A percentile compares a stretch with the other conserved stretches of the same genome.
Conservation (phyloP, 805 yeast genomes). For the Myxozyma sirexii region DNA sequence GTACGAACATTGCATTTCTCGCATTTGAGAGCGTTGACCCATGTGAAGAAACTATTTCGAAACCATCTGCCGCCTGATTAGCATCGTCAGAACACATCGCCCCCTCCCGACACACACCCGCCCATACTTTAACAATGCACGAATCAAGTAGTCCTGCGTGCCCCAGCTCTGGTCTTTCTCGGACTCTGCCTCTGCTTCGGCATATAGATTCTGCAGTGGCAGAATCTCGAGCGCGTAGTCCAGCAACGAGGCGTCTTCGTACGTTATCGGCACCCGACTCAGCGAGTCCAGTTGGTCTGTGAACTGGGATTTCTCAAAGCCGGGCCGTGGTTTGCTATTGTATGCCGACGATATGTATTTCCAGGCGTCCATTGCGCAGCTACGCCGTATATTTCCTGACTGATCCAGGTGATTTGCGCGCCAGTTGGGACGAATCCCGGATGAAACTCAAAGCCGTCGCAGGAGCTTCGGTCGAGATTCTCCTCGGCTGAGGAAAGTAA, state of each 20-base stretch:
- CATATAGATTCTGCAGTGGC: constrained; percentile 60
- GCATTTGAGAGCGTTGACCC: constrained; percentile 79
- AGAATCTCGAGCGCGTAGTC: constrained; percentile 65
- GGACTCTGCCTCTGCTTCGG: constrained; percentile 57
- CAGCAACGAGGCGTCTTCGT: constrained; percentile 50
- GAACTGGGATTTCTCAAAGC: too few relatives aligned
- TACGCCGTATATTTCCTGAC: too few relatives aligned
- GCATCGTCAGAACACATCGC: too few relatives aligned
- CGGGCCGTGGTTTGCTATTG: too few relatives aligned
- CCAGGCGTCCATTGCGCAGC: too few relatives aligned
- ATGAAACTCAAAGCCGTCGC: background rate
- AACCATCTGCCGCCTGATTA: constrained; percentile 54
- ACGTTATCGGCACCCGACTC: constrained; percentile 40
- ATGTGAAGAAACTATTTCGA: constrained; percentile 74
- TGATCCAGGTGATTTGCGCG: too few relatives aligned
- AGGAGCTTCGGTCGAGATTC: background rate
- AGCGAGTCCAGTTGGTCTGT: constrained; percentile 1
- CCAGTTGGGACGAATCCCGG: too few relatives aligned
- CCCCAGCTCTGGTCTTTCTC: constrained; percentile 43
- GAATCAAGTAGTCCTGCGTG: constrained; percentile 60
- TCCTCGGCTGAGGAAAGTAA: background rate
- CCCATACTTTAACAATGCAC: constrained; percentile 50
- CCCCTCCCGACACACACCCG: too few relatives aligned
- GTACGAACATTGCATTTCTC: constrained; percentile 49
- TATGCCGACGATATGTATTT: background rate